Conservation (phyloP, 192 early-diverging fungal species). For the Mortierella claussenii region DNA sequence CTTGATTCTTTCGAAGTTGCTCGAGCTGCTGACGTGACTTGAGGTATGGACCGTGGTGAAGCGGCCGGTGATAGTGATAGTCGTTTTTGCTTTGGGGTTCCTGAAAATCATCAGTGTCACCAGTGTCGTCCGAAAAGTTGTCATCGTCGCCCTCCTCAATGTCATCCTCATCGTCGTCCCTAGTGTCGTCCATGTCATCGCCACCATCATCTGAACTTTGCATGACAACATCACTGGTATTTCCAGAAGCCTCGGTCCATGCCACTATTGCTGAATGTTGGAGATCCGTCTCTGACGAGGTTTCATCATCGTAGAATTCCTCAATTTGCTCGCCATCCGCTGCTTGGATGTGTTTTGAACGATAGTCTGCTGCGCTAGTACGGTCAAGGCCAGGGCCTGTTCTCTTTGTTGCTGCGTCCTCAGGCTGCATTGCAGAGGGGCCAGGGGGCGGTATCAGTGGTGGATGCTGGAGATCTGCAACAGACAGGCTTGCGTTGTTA, state of each 20-base stretch:
- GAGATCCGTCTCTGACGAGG: constrained; percentile 14
- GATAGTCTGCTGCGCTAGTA: neutral
- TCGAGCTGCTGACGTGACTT: constrained; percentile 20
- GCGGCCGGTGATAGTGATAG: constrained; percentile 12
- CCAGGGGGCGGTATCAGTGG: neutral
- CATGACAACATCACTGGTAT: constrained; percentile 14
- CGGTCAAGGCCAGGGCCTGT: neutral
- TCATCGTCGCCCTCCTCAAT: constrained; percentile 46
- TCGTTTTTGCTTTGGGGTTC: constrained; percentile 15
- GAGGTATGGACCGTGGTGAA: constrained; percentile 31
- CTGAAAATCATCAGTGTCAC: constrained; percentile 17
- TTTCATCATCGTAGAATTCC: constrained; percentile 19
- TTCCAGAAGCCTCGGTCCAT: constrained; percentile 25
- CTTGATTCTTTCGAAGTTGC: constrained; percentile 18
- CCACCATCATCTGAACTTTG: constrained; percentile 49
- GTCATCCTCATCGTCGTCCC: constrained; percentile 33
- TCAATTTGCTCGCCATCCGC: constrained; percentile 4
- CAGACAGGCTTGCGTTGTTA: constrained; percentile 1
- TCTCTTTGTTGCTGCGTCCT: neutral
- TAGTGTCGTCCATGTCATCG: constrained; percentile 26
- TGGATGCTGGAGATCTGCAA: neutral
- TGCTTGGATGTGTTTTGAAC: neutral
- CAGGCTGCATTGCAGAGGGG: constrained; percentile 5
- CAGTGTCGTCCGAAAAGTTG: constrained; percentile 32
- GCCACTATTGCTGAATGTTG: constrained; percentile 1